phyloP scores from a whole-genome alignment of 2,329 filamentous ascomycete genomes.

The Orbilia blumenaviensis region DNA sequence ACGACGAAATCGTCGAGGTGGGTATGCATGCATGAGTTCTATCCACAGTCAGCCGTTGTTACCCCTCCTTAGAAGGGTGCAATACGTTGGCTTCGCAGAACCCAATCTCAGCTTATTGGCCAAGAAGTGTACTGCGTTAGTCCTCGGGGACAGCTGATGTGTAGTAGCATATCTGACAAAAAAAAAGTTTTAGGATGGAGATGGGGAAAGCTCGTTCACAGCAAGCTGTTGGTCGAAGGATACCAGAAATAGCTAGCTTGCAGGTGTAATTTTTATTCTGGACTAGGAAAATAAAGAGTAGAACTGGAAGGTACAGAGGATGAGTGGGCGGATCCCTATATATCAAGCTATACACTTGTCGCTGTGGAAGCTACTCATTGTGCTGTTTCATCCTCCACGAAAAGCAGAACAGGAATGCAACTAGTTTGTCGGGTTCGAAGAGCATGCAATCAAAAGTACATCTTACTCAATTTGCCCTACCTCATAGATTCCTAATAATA shows the following conservation, averaged over 20 bases:
- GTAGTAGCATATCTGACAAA: constrained; percentile 24
- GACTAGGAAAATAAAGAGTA: constrained; percentile 20
- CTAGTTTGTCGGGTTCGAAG: not conserved
- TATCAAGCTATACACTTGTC: not conserved
- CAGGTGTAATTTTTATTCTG: constrained; percentile 12
- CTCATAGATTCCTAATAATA: not conserved
- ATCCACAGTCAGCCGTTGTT: constrained; percentile 44
- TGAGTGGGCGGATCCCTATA: constrained; percentile 23
- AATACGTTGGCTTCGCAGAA: constrained; percentile 34
- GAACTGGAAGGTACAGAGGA: constrained; percentile 29
- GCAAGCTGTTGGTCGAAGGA: constrained; percentile 13
- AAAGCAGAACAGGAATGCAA: not conserved
- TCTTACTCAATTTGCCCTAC: constrained; percentile 4
- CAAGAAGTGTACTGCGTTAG: constrained; percentile 47
- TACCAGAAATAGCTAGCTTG: constrained; percentile 23
- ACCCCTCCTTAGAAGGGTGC: constrained; percentile 41
- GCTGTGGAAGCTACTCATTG: not conserved
- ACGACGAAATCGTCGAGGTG: constrained; percentile 18
- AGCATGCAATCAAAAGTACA: not conserved
- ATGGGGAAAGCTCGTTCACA: constrained; percentile 16
- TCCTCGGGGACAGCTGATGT: constrained; percentile 16
- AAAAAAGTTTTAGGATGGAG: constrained; percentile 4
- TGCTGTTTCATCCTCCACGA: not conserved
- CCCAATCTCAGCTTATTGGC: constrained; percentile 48
- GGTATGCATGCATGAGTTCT: constrained; percentile 33